Evolutionary conservation across 805 yeast genomes (phyloP), one percentile per base, ranked within the genome.

Genomic region (Torulaspora quercuum): DNA sequence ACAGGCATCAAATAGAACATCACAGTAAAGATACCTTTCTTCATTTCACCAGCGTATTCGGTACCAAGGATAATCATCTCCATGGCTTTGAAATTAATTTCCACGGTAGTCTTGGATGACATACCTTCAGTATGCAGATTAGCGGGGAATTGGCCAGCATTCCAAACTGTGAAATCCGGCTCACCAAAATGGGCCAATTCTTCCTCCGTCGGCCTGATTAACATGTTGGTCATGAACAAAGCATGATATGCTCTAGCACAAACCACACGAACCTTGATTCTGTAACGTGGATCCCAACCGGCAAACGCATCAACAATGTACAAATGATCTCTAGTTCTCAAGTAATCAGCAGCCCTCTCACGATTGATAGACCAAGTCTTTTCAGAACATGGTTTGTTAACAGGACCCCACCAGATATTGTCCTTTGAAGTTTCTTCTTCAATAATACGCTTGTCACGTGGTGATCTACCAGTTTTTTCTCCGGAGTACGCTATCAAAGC

Each of bases 241-340:
- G 97, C 97, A 62, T 90, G 98, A 75, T 90, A 90, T 39, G 98
- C 97, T 66, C 98, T 81, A 44, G 97, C 97, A 72, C 97, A 89
- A 38, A 89, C 90, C 48, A 89, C 81, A 68, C 97, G 79, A 42
- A 89, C 94, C 73, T 90, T 90, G 64, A 89, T 78, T 70, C 97
- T 79, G 78, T 90, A 90, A 59, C 86, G 80, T 59, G 97, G 96
- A 65, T 90, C 98, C 98, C 98, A 90, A 50, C 98, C 98, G 31
- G 97, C 98, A 63, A 66, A 90, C 8, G 97, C 97, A 61, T 90
- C 98, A 49, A 90, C 88, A 47, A 90, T 89, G 67, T 83, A 90
- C 56, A 92, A 79, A 64, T 88, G 87, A 55, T 83, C 89, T 69
- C 95, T 83, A 39, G 97, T 90, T 75, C 95, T 84, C 64, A 90